phyloP scores from a whole-genome alignment of 2,329 filamentous ascomycete genomes.

The Fusarium nodosum region DNA sequence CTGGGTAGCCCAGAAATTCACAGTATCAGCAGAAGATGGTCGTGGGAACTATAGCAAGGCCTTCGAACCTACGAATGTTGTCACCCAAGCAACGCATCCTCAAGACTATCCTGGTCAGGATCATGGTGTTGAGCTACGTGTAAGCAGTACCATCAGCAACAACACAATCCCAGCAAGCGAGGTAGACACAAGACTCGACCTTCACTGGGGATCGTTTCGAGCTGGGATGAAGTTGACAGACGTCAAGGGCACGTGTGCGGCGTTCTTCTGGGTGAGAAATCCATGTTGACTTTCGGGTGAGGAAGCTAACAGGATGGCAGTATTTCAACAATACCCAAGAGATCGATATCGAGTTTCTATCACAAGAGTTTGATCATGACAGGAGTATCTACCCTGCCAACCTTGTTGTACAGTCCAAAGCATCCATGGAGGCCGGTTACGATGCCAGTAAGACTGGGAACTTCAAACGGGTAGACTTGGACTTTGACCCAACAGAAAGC shows the following conservation, averaged over 20 bases:
- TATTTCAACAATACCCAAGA: slow-evolving; percentile 85
- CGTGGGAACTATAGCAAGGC: slow-evolving; percentile 76
- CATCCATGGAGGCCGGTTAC: slow-evolving; percentile 70
- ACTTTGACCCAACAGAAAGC: slow-evolving; percentile 73
- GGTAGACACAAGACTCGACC: slow-evolving; percentile 72
- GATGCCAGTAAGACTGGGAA: slow-evolving; percentile 71
- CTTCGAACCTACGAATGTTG: slow-evolving; percentile 69
- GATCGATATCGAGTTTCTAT: slow-evolving; percentile 85
- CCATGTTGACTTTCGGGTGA: not conserved
- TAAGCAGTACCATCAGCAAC: slow-evolving; percentile 60
- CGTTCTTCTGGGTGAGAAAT: slow-evolving; percentile 79
- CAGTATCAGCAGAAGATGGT: slow-evolving; percentile 68
- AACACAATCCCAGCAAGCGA: slow-evolving; percentile 72
- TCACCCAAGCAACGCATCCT: slow-evolving; percentile 53
- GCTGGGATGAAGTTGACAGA: slow-evolving; percentile 74
- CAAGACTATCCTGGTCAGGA: slow-evolving; percentile 54
- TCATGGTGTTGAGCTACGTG: slow-evolving; percentile 69
- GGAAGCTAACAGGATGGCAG: slow-evolving; percentile 56
- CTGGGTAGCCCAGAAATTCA: slow-evolving; percentile 78
- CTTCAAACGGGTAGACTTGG: slow-evolving; percentile 70
- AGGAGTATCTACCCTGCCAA: slow-evolving; percentile 73
- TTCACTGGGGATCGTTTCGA: slow-evolving; percentile 78
- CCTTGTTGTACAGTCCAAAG: slow-evolving; percentile 78
- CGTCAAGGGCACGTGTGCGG: slow-evolving; percentile 76
- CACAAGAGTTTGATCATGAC: slow-evolving; percentile 68